A percentile compares a stretch with the other conserved stretches of the same genome.
These are phyloP conservation scores for Cryptococcus sp. DNA, from an alignment of 1,284 basidiomycete genomes.

Conservation along the genomic window DNA sequence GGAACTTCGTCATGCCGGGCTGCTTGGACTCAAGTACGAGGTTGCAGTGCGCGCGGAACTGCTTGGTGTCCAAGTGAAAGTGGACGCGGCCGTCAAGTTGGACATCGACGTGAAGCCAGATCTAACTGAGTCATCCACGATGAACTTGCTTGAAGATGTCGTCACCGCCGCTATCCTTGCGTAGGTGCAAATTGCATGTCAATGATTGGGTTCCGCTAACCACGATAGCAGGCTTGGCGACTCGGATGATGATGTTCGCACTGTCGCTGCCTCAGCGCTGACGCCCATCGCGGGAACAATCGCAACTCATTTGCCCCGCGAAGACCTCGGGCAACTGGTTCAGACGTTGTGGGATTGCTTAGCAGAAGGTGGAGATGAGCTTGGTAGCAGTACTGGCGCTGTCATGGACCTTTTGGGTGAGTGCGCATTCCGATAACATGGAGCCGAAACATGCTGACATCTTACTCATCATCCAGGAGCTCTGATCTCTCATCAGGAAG, in stretches of 20 bases:
- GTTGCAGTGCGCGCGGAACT: constrained; percentile 88
- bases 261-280: constrained; percentile 90
- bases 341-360: constrained; percentile 90
- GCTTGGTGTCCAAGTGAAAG: constrained; percentile 58
- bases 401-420: constrained; percentile 94
- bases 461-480: constrained; percentile 17
- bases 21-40: constrained; percentile 96
- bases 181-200: constrained; percentile 56
- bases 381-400: constrained; percentile 93
- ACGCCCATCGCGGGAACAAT: constrained; percentile 81
- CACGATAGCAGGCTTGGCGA: constrained; percentile 71
- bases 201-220: constrained; percentile 6
- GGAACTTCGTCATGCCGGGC: constrained; percentile 95
- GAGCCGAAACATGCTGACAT: constrained; percentile 12
- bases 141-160: constrained; percentile 63
- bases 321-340: constrained; percentile 71
- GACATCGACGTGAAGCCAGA: constrained; percentile 41
- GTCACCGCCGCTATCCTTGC: constrained; percentile 86
- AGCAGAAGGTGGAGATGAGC: constrained; percentile 90
- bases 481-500: constrained; percentile 32
- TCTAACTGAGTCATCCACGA: constrained; percentile 12
- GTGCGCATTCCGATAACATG: constrained; percentile 21
- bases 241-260: constrained; percentile 93
- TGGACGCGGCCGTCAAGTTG: constrained; percentile 22
- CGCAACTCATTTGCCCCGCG: constrained; percentile 69